These are phyloP conservation scores for Nakazawaea wickerhamii DNA, from an alignment of 805 yeast genomes.

Conservation along the genomic window DNA sequence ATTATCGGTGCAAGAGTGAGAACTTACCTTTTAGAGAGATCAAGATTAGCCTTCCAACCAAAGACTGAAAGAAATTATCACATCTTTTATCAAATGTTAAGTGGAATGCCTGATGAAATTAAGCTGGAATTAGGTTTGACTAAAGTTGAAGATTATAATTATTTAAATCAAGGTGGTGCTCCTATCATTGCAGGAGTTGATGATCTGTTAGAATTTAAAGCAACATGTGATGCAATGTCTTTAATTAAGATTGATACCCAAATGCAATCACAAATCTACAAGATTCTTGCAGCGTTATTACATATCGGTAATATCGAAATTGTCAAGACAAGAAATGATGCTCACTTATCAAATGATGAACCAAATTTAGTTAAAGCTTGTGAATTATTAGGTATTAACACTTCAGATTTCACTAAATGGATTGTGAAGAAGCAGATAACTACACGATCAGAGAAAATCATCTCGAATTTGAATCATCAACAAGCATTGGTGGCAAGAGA, in stretches of 20 bases:
- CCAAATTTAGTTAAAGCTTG: constrained; percentile 79
- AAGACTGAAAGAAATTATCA: constrained; percentile 89
- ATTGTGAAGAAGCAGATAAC: constrained; percentile 84
- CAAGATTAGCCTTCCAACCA: constrained; percentile 93
- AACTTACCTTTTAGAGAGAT: constrained; percentile 88
- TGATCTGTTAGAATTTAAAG: constrained; percentile 72
- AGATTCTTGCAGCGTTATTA: constrained; percentile 78
- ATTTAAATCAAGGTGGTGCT: constrained; percentile 84
- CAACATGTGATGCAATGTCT: constrained; percentile 69
- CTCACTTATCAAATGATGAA: constrained; percentile 78
- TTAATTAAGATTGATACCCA: constrained; percentile 67
- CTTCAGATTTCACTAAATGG: constrained; percentile 79
- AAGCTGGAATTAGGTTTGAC: constrained; percentile 57
- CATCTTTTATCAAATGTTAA: constrained; percentile 83
- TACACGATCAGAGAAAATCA: constrained; percentile 90
- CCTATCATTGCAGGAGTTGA: constrained; percentile 69
- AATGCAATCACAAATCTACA: constrained; percentile 65
- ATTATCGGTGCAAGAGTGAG: constrained; percentile 94
- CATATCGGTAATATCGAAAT: constrained; percentile 92
- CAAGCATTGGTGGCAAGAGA: constrained; percentile 92
- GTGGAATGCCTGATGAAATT: constrained; percentile 58
- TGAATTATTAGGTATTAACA: constrained; percentile 75
- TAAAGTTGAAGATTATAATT: constrained; percentile 63
- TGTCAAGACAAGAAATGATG: constrained; percentile 78
- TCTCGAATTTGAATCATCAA: constrained; percentile 71